Conservation (phyloP, 2,329 filamentous ascomycete species). For the Claviceps spartinae region DNA sequence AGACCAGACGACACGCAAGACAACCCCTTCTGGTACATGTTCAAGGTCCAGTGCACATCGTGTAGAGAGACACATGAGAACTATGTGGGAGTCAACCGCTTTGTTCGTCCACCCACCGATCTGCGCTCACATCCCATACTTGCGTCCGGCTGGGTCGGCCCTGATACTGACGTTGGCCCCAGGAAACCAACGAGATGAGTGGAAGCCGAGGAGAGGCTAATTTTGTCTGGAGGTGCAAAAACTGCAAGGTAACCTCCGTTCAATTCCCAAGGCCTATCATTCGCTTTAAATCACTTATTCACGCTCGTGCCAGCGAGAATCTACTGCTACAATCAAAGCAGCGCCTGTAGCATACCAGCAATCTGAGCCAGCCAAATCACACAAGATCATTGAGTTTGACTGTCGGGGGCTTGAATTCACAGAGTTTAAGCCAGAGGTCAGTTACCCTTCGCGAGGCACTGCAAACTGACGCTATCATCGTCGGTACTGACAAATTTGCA, state of each 20-base stretch:
- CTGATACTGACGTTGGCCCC: slow-evolving; percentile 5
- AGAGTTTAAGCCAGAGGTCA: slow-evolving; percentile 80
- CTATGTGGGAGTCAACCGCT: slow-evolving; percentile 72
- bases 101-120: slow-evolving; percentile 43
- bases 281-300: not conserved
- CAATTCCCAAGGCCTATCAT: not conserved
- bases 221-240: slow-evolving; percentile 99
- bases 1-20: slow-evolving; percentile 71
- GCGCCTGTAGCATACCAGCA: slow-evolving; percentile 60
- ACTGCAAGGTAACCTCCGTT: slow-evolving; percentile 60
- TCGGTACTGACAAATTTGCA: slow-evolving; percentile 19
- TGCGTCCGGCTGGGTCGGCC: not conserved
- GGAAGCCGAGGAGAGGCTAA: slow-evolving; percentile 92
- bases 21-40: slow-evolving; percentile 87
- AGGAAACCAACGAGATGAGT: slow-evolving; percentile 85
- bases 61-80: slow-evolving; percentile 87
- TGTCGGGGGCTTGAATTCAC: slow-evolving; percentile 87
- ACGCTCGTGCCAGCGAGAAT: slow-evolving; percentile 48
- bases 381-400: slow-evolving; percentile 81
- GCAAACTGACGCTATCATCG: not conserved
- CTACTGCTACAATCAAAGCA: slow-evolving; percentile 70
- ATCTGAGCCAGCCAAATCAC: slow-evolving; percentile 55
- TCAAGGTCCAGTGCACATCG: slow-evolving; percentile 96
- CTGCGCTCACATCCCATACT: not conserved
- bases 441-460: not conserved